Evolutionary conservation across 768 basidiomycete species (phyloP), one percentile per base, ranked within the genome.

Genomic region (Trametes sanguinea): DNA sequence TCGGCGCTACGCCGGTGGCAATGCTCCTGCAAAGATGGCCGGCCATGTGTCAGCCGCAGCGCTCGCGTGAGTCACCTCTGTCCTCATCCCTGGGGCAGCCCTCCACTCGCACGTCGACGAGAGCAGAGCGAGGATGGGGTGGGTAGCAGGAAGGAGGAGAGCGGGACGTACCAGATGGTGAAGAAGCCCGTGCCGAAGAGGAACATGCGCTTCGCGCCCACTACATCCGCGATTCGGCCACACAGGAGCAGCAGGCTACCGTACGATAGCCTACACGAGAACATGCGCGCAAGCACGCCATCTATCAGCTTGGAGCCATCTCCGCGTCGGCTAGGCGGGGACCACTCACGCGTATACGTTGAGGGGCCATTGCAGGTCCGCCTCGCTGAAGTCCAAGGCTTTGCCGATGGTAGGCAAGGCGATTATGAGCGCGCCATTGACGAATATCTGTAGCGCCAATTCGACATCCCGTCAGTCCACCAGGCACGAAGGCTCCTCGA

Each of bases 141-240:
- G 22, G 32, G 54, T 9, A 13, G 37, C 16, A 37, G 27, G 40
- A 48, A 37, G 27, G 40, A 48, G 27, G 45, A 39, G 13, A 7
- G 37, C 29, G 6, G 42, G 3, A 33, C 68, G 48, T 17, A 75
- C 74, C 73, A 74, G 3, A 73, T 57, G 22, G 71, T 66, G 61
- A 75, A 73, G 72, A 72, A 75, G 16, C 69, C 58, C 5, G 73
- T 73, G 7, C 74, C 74, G 4, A 60, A 42, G 6, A 75, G 55
- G 42, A 75, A 75, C 70, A 75, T 74, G 35, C 59, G 51, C 40
- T 61, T 61, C 50, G 61, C 63, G 13, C 68, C 68, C 39, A 67
- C 40, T 33, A 69, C 67, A 42, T 69, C 68, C 11, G 65, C 65
- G 27, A 69, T 16, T 2, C 68, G 52, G 3, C 68, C 68, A 39